phyloP scores from a whole-genome alignment of 2,329 filamentous ascomycete genomes.

The Aspergillus transmontanensis region DNA sequence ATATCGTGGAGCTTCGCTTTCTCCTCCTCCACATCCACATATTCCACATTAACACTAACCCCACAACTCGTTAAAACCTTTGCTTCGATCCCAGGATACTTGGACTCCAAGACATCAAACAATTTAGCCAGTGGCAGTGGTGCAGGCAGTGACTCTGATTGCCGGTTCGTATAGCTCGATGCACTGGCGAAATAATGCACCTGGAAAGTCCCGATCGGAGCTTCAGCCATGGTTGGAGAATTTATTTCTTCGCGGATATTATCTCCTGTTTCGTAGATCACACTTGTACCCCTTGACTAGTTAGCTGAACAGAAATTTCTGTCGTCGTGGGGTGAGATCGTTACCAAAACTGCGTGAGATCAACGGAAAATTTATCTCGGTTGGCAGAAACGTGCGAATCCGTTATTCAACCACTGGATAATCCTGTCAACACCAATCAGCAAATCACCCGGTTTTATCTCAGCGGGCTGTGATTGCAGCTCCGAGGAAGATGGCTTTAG shows the following conservation, averaged over 20 bases:
- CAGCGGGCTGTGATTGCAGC: neutral
- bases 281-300: neutral
- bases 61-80: neutral
- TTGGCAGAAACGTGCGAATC: neutral
- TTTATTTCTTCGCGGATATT: neutral
- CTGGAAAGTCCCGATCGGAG: neutral
- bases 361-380: neutral
- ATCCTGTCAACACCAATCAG: neutral
- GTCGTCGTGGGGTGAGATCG: neutral
- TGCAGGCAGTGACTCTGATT: neutral
- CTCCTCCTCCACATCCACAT: neutral
- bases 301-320: too few relatives aligned
- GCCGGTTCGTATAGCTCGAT: neutral
- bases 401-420: neutral
- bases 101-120: neutral
- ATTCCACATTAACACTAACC: neutral
- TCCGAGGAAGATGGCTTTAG: neutral
- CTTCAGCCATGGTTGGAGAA: neutral
- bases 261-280: neutral
- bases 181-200: neutral
- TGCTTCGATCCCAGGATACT: neutral
- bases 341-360: neutral
- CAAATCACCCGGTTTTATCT: neutral
- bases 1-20: neutral
- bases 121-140: neutral